phyloP scores from a whole-genome alignment of 441 rosid species.

The California macrophylla region DNA sequence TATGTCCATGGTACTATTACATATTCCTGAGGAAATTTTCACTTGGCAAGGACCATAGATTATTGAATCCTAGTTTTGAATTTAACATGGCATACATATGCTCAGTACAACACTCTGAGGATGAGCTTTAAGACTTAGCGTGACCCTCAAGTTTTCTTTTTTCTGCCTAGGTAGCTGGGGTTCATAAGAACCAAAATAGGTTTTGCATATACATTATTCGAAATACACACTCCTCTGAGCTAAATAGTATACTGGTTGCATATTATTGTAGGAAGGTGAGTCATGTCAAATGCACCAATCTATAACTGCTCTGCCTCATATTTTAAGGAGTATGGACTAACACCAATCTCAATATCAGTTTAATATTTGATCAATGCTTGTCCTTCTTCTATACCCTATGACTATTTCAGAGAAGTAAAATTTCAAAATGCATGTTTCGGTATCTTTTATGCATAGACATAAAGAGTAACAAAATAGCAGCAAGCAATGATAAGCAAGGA shows the following conservation, averaged over 20 bases:
- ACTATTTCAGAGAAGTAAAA: no score
- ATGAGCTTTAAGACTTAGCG: neutral
- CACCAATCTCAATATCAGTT: no score
- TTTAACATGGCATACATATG: neutral
- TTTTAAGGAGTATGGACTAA: neutral
- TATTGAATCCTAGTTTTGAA: neutral
- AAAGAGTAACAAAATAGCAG: neutral
- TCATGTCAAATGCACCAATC: neutral
- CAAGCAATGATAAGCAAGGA: neutral
- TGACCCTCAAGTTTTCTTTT: neutral
- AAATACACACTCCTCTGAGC: neutral
- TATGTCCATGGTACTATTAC: neutral
- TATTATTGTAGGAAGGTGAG: neutral
- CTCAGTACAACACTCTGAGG: neutral
- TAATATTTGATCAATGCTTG: no score
- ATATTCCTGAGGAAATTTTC: neutral
- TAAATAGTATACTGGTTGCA: no score
- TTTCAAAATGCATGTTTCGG: neutral
- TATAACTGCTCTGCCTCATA: neutral
- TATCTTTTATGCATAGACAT: neutral
- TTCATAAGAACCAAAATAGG: neutral
- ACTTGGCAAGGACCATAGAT: neutral
- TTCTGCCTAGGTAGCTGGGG: neutral
- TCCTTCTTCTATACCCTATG: no score
- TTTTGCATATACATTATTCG: neutral